phyloP scores from a whole-genome alignment of 2,329 filamentous ascomycete genomes.

The Hymenotorrendiella dingleyae region DNA sequence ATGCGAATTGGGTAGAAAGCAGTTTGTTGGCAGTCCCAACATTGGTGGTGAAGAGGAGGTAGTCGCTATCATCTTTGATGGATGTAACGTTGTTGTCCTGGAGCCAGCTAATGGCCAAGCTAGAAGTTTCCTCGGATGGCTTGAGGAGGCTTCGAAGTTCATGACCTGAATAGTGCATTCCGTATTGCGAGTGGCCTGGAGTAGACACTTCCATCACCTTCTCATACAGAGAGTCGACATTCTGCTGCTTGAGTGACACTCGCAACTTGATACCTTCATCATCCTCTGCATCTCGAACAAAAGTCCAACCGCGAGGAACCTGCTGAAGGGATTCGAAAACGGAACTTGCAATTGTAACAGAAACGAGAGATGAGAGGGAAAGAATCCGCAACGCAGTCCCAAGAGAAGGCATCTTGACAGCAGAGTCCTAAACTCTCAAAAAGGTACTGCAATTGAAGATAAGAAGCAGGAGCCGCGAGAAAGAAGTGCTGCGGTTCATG shows the following conservation, averaged over 20 bases:
- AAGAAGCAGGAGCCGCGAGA: no score
- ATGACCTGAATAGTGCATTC: slow-evolving; percentile 40
- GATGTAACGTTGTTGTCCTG: slow-evolving; percentile 30
- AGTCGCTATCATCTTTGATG: slow-evolving; percentile 34
- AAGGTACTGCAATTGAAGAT: no score
- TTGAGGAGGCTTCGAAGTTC: slow-evolving; percentile 39
- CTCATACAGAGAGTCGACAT: slow-evolving; percentile 17
- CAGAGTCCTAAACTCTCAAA: no score
- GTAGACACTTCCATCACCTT: slow-evolving; percentile 35
- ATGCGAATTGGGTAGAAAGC: slow-evolving; percentile 35
- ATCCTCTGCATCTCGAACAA: slow-evolving; percentile 12
- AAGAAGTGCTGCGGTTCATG: no score
- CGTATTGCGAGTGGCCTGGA: slow-evolving; percentile 41
- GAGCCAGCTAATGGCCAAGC: slow-evolving; percentile 38
- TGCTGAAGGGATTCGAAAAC: slow-evolving; percentile 15
- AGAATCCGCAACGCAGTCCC: slow-evolving; percentile 9
- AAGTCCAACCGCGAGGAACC: slow-evolving; percentile 17
- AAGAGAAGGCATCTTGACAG: slow-evolving; percentile 14
- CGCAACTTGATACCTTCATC: slow-evolving; percentile 14
- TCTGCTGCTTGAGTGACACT: slow-evolving; percentile 19
- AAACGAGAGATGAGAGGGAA: slow-evolving; percentile 8
- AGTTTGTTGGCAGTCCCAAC: slow-evolving; percentile 33
- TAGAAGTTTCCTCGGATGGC: slow-evolving; percentile 33
- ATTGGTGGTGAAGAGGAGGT: slow-evolving; percentile 17
- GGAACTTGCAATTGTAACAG: slow-evolving; percentile 7